Conservation (phyloP, 2,329 filamentous ascomycete species). For the Seiridium unicorne region DNA sequence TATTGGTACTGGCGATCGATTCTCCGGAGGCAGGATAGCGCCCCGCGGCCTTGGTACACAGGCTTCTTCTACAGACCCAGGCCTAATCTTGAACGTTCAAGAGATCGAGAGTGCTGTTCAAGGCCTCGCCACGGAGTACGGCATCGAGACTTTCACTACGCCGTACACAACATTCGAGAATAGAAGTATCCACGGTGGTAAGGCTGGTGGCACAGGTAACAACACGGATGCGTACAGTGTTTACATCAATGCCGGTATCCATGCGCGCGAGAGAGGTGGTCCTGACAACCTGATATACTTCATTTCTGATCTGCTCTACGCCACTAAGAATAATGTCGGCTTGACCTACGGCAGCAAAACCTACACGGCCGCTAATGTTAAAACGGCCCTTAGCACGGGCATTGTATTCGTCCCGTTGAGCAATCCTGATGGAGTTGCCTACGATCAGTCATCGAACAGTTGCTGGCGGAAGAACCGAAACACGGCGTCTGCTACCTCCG, state of each 20-base stretch:
- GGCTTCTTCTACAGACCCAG: conserved; percentile 29
- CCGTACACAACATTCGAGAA: conserved; percentile 42
- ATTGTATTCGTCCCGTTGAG: conserved; percentile 52
- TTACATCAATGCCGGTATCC: conserved; percentile 52
- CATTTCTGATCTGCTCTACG: conserved; percentile 54
- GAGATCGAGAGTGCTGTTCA: conserved; percentile 39
- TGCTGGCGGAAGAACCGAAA: conserved; percentile 60
- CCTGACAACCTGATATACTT: conserved; percentile 58
- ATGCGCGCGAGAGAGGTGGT: conserved; percentile 57
- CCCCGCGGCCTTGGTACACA: conserved; percentile 40
- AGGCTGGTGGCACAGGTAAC: conserved; percentile 40
- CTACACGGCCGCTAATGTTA: conserved; percentile 52
- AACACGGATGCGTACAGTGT: conserved; percentile 42
- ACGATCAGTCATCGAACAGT: conserved; percentile 46
- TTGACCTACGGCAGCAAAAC: conserved; percentile 49
- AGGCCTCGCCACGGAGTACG: conserved; percentile 37
- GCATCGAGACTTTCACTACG: conserved; percentile 35
- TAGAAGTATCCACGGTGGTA: conserved; percentile 34
- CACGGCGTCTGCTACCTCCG: conserved; percentile 32
- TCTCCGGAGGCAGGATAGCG: conserved; percentile 34
- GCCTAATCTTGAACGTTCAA: conserved; percentile 37
- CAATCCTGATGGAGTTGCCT: conserved; percentile 53
- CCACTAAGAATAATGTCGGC: conserved; percentile 45
- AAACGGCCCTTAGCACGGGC: conserved; percentile 47
- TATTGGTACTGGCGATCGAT: conserved; percentile 32